Evolutionary conservation across 2,329 filamentous ascomycete species (phyloP).

Genomic region (Stagonosporopsis vannaccii): DNA sequence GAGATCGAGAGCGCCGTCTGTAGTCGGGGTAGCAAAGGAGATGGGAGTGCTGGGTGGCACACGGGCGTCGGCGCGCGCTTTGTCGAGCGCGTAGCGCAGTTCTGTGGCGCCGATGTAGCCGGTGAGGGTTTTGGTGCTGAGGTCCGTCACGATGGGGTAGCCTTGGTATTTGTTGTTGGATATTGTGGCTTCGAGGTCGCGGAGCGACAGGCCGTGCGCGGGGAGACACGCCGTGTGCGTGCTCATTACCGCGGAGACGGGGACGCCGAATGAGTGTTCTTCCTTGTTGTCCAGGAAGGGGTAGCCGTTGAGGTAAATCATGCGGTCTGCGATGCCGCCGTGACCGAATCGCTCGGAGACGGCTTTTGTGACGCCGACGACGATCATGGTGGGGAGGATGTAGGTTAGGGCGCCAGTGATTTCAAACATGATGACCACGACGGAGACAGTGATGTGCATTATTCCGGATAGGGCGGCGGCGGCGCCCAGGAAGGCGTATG

Average conservation of each 20-base stretch:
- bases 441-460: constrained; percentile 96
- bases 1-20: constrained; percentile 68
- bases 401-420: constrained; percentile 96
- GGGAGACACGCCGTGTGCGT: constrained; percentile 77
- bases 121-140: constrained; percentile 72
- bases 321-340: constrained; percentile 94
- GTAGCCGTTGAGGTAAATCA: constrained; percentile 99
- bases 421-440: constrained; percentile 99
- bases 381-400: constrained; percentile 98
- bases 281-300: constrained; percentile 98
- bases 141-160: constrained; percentile 87
- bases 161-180: constrained; percentile 85
- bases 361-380: constrained; percentile 94
- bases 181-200: constrained; percentile 78
- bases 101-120: constrained; percentile 95
- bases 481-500: constrained; percentile 94
- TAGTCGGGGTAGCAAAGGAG: constrained; percentile 63
- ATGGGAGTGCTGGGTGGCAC: constrained; percentile 57
- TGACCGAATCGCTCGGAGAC: constrained; percentile 92
- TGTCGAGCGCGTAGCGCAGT: constrained; percentile 86
- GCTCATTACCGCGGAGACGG: constrained; percentile 90
- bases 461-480: constrained; percentile 92
- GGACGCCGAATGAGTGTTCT: constrained; percentile 94
- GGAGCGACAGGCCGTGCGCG: constrained; percentile 74
- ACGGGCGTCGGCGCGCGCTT: constrained; percentile 72